A percentile compares a stretch with the other conserved stretches of the same genome.
Conservation (phyloP, 805 yeast genomes). For the Nakazawaea ernobii region DNA sequence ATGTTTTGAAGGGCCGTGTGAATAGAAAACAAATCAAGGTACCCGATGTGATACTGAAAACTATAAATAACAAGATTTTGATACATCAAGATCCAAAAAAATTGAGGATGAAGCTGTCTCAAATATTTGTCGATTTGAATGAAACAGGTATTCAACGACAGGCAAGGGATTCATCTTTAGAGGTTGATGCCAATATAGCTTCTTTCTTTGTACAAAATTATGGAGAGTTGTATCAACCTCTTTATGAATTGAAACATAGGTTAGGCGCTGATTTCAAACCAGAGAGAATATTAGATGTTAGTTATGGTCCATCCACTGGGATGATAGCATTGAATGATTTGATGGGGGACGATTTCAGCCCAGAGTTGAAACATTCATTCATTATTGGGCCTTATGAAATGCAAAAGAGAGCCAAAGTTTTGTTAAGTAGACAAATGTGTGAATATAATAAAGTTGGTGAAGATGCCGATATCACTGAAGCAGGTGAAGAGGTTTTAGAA, state of each 20-base stretch:
- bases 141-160: slow-evolving; percentile 48
- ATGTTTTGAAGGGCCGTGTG: slow-evolving; percentile 52
- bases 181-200: slow-evolving; percentile 77
- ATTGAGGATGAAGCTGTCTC: slow-evolving; percentile 51
- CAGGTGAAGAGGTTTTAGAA: slow-evolving; percentile 15
- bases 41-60: slow-evolving; percentile 50
- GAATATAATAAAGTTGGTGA: slow-evolving; percentile 31
- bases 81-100: slow-evolving; percentile 56
- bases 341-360: slow-evolving; percentile 59
- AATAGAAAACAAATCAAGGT: slow-evolving; percentile 46
- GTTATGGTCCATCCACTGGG: slow-evolving; percentile 91
- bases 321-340: slow-evolving; percentile 82
- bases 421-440: slow-evolving; percentile 63
- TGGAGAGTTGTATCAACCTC: slow-evolving; percentile 58
- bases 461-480: slow-evolving; percentile 19
- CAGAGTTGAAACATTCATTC: slow-evolving; percentile 63
- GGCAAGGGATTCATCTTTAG: slow-evolving; percentile 30
- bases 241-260: slow-evolving; percentile 59
- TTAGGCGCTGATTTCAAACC: slow-evolving; percentile 58
- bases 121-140: slow-evolving; percentile 31
- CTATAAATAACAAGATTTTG: slow-evolving; percentile 60
- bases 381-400: slow-evolving; percentile 65
- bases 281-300: slow-evolving; percentile 63
- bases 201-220: slow-evolving; percentile 79
- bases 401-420: slow-evolving; percentile 73